Evolutionary conservation across 495 filamentous ascomycete genomes (phyloP).

Genomic region (Aspergillus conjunctus): DNA sequence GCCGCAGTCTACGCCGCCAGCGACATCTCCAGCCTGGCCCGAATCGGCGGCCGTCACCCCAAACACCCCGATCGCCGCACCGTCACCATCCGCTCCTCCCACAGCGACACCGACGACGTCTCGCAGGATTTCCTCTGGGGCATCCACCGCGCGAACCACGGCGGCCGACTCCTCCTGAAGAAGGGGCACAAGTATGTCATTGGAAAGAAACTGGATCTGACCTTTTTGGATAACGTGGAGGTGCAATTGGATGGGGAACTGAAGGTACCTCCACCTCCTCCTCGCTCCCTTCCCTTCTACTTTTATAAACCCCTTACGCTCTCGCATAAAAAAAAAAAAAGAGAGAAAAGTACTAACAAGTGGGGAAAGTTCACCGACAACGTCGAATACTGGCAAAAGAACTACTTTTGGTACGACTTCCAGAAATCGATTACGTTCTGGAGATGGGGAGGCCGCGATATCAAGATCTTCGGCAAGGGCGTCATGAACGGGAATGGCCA

Average conservation of each 20-base stretch:
- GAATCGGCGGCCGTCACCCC: conserved; percentile 33
- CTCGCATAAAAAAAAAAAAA: no score
- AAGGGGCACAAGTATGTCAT: conserved; percentile 56
- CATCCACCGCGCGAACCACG: conserved; percentile 55
- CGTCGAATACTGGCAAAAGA: conserved; percentile 59
- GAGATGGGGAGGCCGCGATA: conserved; percentile 60
- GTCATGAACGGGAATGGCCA: conserved; percentile 59
- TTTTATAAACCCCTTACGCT: neutral
- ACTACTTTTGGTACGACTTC: conserved; percentile 58
- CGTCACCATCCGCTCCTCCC: conserved; percentile 53
- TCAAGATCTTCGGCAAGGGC: conserved; percentile 57
- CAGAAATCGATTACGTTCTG: conserved; percentile 64
- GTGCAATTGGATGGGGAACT: conserved; percentile 59
- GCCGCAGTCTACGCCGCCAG: conserved; percentile 32
- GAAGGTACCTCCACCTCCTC: conserved; percentile 29
- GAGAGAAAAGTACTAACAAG: neutral
- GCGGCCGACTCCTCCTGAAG: conserved; percentile 53
- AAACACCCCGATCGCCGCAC: conserved; percentile 45
- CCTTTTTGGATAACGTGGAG: conserved; percentile 57
- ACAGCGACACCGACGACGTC: conserved; percentile 55
- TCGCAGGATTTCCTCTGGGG: conserved; percentile 54
- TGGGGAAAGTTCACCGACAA: conserved; percentile 55
- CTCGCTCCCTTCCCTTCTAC: neutral
- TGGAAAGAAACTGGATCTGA: conserved; percentile 58
- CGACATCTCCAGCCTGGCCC: conserved; percentile 26